Evolutionary conservation across 371 early-diverging fungal species (phyloP).

Genomic region (Rhizopus delemar): DNA sequence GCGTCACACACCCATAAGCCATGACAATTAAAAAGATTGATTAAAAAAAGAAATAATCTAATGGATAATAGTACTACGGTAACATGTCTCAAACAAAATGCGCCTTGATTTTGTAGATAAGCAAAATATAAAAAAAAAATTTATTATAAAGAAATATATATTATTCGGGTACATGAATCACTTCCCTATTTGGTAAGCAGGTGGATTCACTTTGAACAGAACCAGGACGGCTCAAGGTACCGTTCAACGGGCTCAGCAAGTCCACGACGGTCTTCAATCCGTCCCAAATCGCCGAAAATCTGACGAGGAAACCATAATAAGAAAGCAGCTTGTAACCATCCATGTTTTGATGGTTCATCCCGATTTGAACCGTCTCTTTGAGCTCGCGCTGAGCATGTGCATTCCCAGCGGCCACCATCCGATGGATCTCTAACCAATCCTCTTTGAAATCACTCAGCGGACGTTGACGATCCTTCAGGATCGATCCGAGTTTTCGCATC

Average conservation of each 20-base stretch:
- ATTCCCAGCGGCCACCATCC: conserved; percentile 21
- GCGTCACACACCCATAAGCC: too few species aligned
- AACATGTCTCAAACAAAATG: too few species aligned
- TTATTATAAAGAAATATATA: too few species aligned
- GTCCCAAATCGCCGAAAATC: conserved; percentile 32
- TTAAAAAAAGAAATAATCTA: too few species aligned
- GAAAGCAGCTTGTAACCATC: conserved; percentile 24
- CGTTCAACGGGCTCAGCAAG: conserved; percentile 25
- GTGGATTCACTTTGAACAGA: neutral
- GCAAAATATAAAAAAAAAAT: too few species aligned
- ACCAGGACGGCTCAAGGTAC: conserved; percentile 22
- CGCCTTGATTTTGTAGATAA: too few species aligned
- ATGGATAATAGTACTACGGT: too few species aligned
- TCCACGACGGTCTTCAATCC: conserved; percentile 25
- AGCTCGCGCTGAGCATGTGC: conserved; percentile 20
- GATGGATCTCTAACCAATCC: conserved; percentile 28
- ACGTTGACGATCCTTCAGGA: conserved; percentile 15
- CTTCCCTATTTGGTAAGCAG: neutral
- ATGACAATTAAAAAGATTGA: too few species aligned
- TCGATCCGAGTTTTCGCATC: conserved; percentile 20
- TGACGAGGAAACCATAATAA: conserved; percentile 28
- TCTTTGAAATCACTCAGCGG: conserved; percentile 23
- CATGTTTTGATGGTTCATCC: conserved; percentile 13
- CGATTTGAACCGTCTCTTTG: conserved; percentile 10
- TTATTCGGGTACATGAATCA: neutral